Evolutionary conservation across 306 rosid genomes (phyloP).

Genomic region (Delonix regia): DNA sequence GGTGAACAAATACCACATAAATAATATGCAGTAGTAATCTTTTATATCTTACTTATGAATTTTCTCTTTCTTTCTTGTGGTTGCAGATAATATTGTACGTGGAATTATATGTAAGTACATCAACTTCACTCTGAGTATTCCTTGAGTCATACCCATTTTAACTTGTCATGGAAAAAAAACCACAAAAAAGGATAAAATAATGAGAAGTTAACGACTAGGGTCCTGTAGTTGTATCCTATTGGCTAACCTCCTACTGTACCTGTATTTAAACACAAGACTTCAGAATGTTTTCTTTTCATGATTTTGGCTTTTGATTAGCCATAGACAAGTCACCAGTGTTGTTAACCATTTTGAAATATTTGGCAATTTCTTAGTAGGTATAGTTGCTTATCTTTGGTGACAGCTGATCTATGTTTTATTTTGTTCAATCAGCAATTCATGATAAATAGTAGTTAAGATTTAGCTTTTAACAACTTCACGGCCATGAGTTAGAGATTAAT

Average conservation of each 20-base stretch:
- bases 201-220: slow-evolving; percentile 16
- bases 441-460: not conserved
- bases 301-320: slow-evolving; percentile 17
- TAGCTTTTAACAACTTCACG: not conserved
- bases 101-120: slow-evolving; percentile 90
- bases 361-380: not conserved
- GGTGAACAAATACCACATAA: not conserved
- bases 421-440: slow-evolving; percentile 20
- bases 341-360: not conserved
- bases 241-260: not conserved
- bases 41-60: not conserved
- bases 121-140: slow-evolving; percentile 29
- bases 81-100: slow-evolving; percentile 81
- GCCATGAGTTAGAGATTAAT: not conserved
- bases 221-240: slow-evolving; percentile 13
- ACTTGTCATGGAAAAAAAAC: not conserved
- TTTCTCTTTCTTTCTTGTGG: slow-evolving; percentile 30
- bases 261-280: slow-evolving; percentile 2
- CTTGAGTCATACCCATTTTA: not conserved
- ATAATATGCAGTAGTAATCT: not conserved
- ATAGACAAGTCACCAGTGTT: not conserved
- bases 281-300: slow-evolving; percentile 11
- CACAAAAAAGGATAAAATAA: slow-evolving; percentile 18
- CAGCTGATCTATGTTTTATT: not conserved
- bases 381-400: not conserved